Conservation (phyloP, 2,329 filamentous ascomycete genomes). For the Hypoxylon sp. region DNA sequence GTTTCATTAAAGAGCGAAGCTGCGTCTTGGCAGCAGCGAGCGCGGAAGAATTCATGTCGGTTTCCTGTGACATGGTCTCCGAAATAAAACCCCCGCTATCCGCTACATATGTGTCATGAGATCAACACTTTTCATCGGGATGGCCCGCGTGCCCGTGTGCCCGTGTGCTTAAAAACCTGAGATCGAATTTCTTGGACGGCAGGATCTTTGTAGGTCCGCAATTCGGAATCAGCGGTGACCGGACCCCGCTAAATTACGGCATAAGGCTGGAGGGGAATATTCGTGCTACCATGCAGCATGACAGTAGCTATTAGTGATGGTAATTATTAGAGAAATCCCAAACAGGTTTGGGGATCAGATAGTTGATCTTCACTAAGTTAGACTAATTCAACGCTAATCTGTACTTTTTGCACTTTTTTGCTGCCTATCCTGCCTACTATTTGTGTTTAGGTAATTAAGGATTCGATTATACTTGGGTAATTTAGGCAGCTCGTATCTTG, state of each 20-base stretch:
- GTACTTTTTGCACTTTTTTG: too few relatives aligned
- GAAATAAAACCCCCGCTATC: constrained; percentile 8
- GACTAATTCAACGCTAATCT: constrained; percentile 13
- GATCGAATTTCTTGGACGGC: neutral
- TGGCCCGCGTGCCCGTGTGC: constrained; percentile 9
- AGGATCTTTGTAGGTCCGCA: constrained; percentile 4
- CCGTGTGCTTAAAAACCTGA: too few relatives aligned
- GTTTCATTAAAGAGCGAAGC: constrained; percentile 75
- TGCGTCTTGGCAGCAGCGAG: constrained; percentile 78
- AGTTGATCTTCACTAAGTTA: neutral
- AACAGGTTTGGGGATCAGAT: constrained; percentile 15
- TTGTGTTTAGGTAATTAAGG: too few relatives aligned
- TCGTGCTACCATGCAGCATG: too few relatives aligned
- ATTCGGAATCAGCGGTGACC: constrained; percentile 29
- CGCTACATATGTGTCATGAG: constrained; percentile 17
- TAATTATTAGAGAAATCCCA: constrained; percentile 11
- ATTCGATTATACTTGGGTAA: too few relatives aligned
- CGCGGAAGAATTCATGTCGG: constrained; percentile 48
- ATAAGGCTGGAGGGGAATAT: constrained; percentile 13
- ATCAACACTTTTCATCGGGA: constrained; percentile 18
- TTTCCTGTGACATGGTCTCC: constrained; percentile 37
- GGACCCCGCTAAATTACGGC: constrained; percentile 18
- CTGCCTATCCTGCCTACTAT: too few relatives aligned
- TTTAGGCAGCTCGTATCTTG: neutral
- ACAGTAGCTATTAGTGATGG: constrained; percentile 12